Evolutionary conservation across 2,329 filamentous ascomycete species (phyloP), one percentile per base, ranked within the genome.

Genomic region (Setomelanomma holmii): DNA sequence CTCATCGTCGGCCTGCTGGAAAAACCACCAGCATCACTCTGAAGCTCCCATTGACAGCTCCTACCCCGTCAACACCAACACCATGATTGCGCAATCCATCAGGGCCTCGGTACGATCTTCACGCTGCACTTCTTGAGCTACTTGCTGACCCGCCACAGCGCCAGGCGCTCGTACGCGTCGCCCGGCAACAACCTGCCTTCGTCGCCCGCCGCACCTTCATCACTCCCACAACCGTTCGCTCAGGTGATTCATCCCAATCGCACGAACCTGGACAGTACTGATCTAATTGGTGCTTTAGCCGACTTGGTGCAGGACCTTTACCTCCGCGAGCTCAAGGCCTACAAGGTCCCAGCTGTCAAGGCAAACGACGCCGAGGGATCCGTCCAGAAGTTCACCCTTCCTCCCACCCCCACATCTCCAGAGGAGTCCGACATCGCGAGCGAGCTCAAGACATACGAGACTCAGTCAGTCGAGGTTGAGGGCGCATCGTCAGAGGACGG

Each of bases 271-370:
- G 54, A 34, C 55, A 23, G 46, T 64, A 66, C 70, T 73, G 63
- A 73, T 57, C 43, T 63, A 67, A 72, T 71, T 70, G 68, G 63
- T 50, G 38, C 51, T 61, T 33, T 75, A 98, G 95, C 91, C 86
- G 95, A 99, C 79, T 87, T 96, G 72, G 91, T 99, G 70, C 95
- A 98, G 81, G 93, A 98, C 77, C 86, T 99, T 75, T 99, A 99
- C 85, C 87, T 99, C 69, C 89, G 89, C 78, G 93, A 98, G 81
- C 87, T 99, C 75, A 95, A 93, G 82, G 86, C 87, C 79, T 98
- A 96, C 89, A 98, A 98, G 86, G 82, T 88, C 61, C 82, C 90
- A 51, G 82, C 86, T 65, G 76, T 93, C 80, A 96, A 97, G 84
- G 84, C 91, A 61, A 86, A 86, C 70, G 95, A 98, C 74, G 83